Percentiles rank a stretch among this genome's conserved stretches.
Evolutionary conservation across 805 yeast genomes (phyloP).

Genomic region (Candida pseudofarinosa): DNA sequence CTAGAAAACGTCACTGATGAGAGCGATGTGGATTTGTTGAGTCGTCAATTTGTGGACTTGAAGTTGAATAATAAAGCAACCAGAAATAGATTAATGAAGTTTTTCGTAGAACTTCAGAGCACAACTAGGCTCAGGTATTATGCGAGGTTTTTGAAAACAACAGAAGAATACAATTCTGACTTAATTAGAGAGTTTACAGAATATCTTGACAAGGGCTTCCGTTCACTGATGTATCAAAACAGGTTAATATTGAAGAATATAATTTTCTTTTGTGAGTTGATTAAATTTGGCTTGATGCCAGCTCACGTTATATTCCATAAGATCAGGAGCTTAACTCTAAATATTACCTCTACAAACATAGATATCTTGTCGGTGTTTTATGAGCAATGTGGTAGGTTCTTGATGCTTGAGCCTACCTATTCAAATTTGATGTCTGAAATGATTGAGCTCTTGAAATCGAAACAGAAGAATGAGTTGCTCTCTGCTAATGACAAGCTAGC

Average conservation of each 20-base stretch:
- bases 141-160: constrained; percentile 67
- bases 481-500: constrained; percentile 54
- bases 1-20: constrained; percentile 43
- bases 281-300: constrained; percentile 72
- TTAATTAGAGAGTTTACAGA: constrained; percentile 50
- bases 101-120: constrained; percentile 48
- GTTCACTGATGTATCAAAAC: constrained; percentile 53
- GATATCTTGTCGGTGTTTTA: constrained; percentile 68
- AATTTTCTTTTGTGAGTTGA: constrained; percentile 66
- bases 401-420: constrained; percentile 56
- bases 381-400: constrained; percentile 67
- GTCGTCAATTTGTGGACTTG: constrained; percentile 44
- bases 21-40: constrained; percentile 48
- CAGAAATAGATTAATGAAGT: constrained; percentile 52
- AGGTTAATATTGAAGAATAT: constrained; percentile 54
- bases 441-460: constrained; percentile 51
- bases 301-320: constrained; percentile 70
- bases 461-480: constrained; percentile 47
- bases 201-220: constrained; percentile 54
- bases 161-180: constrained; percentile 45
- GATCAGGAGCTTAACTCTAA: constrained; percentile 55
- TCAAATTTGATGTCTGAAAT: constrained; percentile 57
- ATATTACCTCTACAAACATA: constrained; percentile 52
- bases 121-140: constrained; percentile 46
- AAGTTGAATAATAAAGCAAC: constrained; percentile 71